These are phyloP conservation scores for Polyporus arcularius DNA, from an alignment of 768 basidiomycete species.

Conservation along the genomic window DNA sequence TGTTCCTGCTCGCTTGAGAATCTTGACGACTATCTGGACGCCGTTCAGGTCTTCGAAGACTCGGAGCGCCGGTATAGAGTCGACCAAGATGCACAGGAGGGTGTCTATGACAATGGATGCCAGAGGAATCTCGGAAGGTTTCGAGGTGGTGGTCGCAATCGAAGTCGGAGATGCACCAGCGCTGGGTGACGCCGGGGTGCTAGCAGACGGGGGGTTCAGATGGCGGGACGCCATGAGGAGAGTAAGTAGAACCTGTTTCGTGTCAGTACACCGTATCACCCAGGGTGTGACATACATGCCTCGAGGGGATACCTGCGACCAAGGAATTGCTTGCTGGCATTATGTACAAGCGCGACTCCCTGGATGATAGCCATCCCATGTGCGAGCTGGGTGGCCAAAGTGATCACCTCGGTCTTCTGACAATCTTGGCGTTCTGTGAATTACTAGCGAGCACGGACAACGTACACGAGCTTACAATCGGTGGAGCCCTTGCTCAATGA, in stretches of 20 bases:
- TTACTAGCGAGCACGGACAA: not conserved
- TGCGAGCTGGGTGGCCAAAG: conserved; percentile 52
- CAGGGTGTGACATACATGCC: conserved; percentile 39
- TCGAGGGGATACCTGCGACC: conserved; percentile 69
- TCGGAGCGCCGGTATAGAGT: conserved; percentile 73
- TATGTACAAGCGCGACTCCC: conserved; percentile 72
- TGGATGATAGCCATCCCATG: conserved; percentile 72
- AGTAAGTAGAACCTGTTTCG: conserved; percentile 66
- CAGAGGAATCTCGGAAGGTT: conserved; percentile 35
- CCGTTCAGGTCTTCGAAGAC: conserved; percentile 78
- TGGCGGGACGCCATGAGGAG: conserved; percentile 73
- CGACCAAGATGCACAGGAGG: conserved; percentile 85
- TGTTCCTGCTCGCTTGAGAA: conserved; percentile 82
- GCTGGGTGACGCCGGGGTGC: conserved; percentile 16
- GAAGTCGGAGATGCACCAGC: conserved; percentile 8
- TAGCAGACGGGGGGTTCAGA: conserved; percentile 32
- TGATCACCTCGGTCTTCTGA: conserved; percentile 47
- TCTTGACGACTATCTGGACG: conserved; percentile 80
- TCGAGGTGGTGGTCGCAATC: not conserved
- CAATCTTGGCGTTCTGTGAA: conserved; percentile 35
- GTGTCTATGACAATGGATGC: conserved; percentile 81
- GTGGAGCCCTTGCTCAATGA: conserved; percentile 41
- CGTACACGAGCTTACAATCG: conserved; percentile 40
- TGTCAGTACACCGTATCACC: not conserved
- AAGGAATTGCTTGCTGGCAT: conserved; percentile 65